Evolutionary conservation across 139 green algal genomes (phyloP).

Genomic region (Auxenochlorella pyrenoidosa): DNA sequence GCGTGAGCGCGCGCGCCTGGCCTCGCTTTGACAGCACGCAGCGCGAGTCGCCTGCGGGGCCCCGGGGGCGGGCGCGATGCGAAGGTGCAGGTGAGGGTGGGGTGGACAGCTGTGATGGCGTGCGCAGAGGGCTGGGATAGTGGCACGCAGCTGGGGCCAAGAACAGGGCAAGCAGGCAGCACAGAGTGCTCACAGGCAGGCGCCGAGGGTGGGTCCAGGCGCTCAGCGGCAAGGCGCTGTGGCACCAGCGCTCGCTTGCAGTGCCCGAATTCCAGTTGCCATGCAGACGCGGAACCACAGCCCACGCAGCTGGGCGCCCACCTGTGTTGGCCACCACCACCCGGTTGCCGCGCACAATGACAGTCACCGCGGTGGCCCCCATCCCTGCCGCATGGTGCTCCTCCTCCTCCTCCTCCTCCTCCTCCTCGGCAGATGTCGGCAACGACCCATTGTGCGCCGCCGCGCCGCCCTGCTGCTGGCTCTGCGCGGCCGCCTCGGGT

Average conservation of each 20-base stretch:
- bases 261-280: no score
- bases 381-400: conserved; percentile 35
- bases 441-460: background rate
- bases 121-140: background rate
- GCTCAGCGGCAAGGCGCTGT: no score
- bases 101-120: background rate
- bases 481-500: background rate
- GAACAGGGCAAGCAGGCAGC: no score
- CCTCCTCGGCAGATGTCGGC: background rate
- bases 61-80: background rate
- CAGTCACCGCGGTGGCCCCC: conserved; percentile 48
- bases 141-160: background rate
- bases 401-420: conserved; percentile 24
- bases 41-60: conserved; percentile 82
- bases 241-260: no score
- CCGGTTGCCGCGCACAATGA: conserved; percentile 24
- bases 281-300: background rate
- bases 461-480: background rate
- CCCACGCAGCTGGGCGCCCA: no score
- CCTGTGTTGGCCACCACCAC: conserved; percentile 53
- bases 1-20: conserved; percentile 72
- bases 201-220: no score
- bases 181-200: no score
- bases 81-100: background rate
- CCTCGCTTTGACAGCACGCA: conserved; percentile 75